Percentiles rank a stretch among this genome's conserved stretches.
Evolutionary conservation across 2,329 filamentous ascomycete species (phyloP).

Genomic region (Pseudovirgaria hyperparasitica): DNA sequence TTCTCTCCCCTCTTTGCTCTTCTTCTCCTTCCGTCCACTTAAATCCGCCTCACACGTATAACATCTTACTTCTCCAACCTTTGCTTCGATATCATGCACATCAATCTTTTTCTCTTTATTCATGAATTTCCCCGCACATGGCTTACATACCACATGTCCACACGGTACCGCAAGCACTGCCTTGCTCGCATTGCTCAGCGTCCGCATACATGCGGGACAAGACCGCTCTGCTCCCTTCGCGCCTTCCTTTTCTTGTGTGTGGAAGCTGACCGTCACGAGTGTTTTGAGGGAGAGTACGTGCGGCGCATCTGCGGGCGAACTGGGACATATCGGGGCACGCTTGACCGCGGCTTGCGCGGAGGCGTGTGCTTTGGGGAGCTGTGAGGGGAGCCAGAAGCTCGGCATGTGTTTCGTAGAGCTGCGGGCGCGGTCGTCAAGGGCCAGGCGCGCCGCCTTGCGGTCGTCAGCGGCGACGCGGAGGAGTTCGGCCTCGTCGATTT

Average conservation of each 20-base stretch:
- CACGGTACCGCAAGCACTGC: conserved; percentile 77
- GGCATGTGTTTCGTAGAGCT: conserved; percentile 41
- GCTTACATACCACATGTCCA: conserved; percentile 81
- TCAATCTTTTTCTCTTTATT: conserved; percentile 22
- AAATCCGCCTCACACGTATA: conserved; percentile 80
- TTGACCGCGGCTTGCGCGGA: conserved; percentile 40
- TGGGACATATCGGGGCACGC: conserved; percentile 61
- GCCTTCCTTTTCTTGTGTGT: conserved; percentile 52
- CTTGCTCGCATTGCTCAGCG: conserved; percentile 67
- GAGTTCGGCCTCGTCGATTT: conserved; percentile 67
- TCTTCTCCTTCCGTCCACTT: conserved; percentile 25
- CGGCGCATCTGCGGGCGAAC: conserved; percentile 49
- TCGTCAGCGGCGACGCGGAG: conserved; percentile 57
- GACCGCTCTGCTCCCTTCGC: conserved; percentile 38
- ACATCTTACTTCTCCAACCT: conserved; percentile 49
- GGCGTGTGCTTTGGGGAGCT: conserved; percentile 51
- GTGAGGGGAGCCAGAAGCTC: conserved; percentile 85
- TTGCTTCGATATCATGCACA: conserved; percentile 45
- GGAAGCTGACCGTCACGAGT: conserved; percentile 65
- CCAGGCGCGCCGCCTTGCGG: conserved; percentile 53
- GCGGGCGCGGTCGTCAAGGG: conserved; percentile 58
- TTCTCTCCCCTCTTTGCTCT: conserved; percentile 24
- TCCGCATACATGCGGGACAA: conserved; percentile 80
- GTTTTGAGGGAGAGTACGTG: conserved; percentile 70
- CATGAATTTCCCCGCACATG: conserved; percentile 76